These are phyloP conservation scores for Tolypocladium nubicola DNA, from an alignment of 2,329 filamentous ascomycete species.

Conservation along the genomic window DNA sequence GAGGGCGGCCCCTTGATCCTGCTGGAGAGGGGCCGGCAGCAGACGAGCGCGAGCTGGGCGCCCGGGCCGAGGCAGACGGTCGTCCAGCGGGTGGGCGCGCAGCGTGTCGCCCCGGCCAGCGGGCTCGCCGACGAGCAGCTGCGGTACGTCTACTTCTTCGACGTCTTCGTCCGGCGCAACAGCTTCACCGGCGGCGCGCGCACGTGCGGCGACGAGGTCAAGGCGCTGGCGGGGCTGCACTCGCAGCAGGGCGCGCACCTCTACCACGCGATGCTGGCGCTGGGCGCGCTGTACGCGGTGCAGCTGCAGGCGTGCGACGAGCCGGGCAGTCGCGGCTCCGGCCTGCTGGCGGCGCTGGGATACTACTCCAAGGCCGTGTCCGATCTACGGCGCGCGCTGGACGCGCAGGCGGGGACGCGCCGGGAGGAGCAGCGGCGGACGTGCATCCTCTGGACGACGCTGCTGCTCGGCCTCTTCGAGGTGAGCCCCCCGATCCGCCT, in stretches of 20 bases:
- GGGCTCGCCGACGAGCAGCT: constrained; percentile 6
- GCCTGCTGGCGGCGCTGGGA: not conserved
- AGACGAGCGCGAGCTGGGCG: not conserved
- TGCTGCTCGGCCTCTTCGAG: constrained; percentile 23
- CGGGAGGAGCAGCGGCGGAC: not conserved
- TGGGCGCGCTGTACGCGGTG: not conserved
- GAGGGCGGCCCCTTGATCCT: constrained; percentile 7
- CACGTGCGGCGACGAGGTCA: constrained; percentile 9
- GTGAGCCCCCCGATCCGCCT: constrained; percentile 6
- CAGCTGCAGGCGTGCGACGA: not conserved
- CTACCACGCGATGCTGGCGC: not conserved
- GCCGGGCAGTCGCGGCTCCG: not conserved
- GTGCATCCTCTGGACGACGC: constrained; percentile 20
- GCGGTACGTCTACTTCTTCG: constrained; percentile 18
- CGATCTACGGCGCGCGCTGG: not conserved
- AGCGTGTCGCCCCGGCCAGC: not conserved
- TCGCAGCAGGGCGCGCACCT: not conserved
- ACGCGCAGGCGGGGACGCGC: not conserved
- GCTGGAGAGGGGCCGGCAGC: constrained; percentile 10
- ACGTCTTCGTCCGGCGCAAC: constrained; percentile 16
- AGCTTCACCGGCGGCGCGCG: constrained; percentile 11
- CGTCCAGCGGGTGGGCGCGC: not conserved
- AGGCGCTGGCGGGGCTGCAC: constrained; percentile 8
- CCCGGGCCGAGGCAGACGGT: not conserved
- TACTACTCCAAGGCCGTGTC: not conserved